Evolutionary conservation across 352 stramenopile genomes (phyloP), one percentile per base, ranked within the genome.

Genomic region (Pythium rishiriense): DNA sequence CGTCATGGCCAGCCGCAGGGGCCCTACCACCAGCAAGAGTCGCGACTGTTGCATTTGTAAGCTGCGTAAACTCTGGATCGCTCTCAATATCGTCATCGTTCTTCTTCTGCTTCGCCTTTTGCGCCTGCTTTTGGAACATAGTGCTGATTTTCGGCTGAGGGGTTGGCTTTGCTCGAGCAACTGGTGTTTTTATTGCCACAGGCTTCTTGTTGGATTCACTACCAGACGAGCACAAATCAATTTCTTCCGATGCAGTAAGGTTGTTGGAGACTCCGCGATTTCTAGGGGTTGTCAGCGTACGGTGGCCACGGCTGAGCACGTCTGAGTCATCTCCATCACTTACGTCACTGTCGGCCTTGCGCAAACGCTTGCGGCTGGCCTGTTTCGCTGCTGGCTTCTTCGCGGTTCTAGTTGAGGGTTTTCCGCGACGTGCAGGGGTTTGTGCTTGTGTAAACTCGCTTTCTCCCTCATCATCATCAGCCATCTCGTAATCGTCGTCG

Each of bases 81-180:
- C 79, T 88, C 64, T 93, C 83, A n/a, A 90, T 69, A 17, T 87
- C 79, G 60, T 90, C 81, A 22, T 83, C 69, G 14, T 73, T 53
- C 5, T 47, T n/a, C 17, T 49, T 63, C 19, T 12, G 2, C 28
- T 53, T 53, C 28, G 43, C 54, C 47, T 46, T 26, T 24, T 60
- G 24, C 15, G 29, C 21, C 26, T 58, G 56, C 46, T 54, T 76
- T 47, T 46, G 73, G 43, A 91, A 88, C 58, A 93, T 50, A 22
- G 81, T 65, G 61, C 70, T 74, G 56, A 93, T 86, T 46, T 81
- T 93, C 17, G 73, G 72, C 35, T 88, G 83, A 29, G 79, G 79
- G 0, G 59, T 73, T 12, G 65, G 57, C 25, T 72, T 72, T 1
- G 79, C 74, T 15, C 79, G 80, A 28, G 14, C 25, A 26, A 43